Percentiles rank a stretch among this genome's conserved stretches.
Evolutionary conservation across 148 eudicot genomes (phyloP).

Genomic region (Polygonum aviculare): DNA sequence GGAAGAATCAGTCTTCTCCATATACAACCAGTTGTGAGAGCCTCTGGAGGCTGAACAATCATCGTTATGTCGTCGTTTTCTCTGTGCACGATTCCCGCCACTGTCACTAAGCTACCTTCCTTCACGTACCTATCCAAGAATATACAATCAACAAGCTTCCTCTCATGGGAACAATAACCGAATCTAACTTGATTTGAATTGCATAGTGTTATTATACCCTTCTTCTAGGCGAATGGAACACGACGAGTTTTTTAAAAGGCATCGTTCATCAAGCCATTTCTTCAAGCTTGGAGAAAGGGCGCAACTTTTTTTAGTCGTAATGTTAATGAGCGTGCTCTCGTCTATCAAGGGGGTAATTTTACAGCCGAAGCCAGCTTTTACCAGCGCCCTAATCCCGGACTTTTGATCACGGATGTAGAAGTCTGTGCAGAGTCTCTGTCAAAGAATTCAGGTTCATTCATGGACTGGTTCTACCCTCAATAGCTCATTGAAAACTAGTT

Average conservation of each 20-base stretch:
- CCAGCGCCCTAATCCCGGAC: constrained; percentile 39
- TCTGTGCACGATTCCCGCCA: constrained; percentile 32
- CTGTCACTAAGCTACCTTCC: constrained; percentile 36
- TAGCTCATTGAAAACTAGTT: background rate
- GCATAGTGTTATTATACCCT: constrained; percentile 29
- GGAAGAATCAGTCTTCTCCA: constrained; percentile 37
- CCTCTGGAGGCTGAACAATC: constrained; percentile 37
- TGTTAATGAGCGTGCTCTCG: constrained; percentile 36
- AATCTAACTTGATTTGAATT: background rate
- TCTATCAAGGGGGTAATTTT: constrained; percentile 32
- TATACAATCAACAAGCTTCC: background rate
- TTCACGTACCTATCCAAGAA: constrained; percentile 27
- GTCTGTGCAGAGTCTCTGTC: constrained; percentile 47
- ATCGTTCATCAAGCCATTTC: constrained; percentile 43
- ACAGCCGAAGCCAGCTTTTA: constrained; percentile 41
- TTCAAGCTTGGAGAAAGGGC: constrained; percentile 25
- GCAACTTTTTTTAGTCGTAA: constrained; percentile 19
- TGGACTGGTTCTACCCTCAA: background rate
- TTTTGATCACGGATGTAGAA: constrained; percentile 39
- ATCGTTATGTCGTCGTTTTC: constrained; percentile 23
- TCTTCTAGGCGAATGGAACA: constrained; percentile 40
- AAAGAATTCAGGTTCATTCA: background rate
- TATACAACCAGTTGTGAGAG: constrained; percentile 40
- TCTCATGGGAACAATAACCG: background rate
- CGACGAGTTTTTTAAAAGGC: constrained; percentile 29